Evolutionary conservation across 2,329 filamentous ascomycete species (phyloP), one percentile per base, ranked within the genome.

Genomic region (Nothomitra cinnamomea): DNA sequence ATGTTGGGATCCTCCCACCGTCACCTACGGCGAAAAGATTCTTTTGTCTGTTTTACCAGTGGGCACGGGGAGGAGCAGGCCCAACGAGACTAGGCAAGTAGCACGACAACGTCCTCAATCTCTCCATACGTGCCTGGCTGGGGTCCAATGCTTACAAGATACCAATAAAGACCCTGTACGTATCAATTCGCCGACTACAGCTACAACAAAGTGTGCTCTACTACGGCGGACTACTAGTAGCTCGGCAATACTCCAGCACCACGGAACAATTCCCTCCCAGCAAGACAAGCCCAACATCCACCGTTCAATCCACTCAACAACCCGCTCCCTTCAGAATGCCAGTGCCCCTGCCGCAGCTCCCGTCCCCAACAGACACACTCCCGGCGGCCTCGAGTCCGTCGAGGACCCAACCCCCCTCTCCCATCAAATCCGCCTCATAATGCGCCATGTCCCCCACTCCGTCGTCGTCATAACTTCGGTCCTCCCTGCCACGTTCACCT

Each of bases 371-470:
- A 49, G 40, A 52, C 50, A 41, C 15, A 36, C 49, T 22, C 49
- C 50, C 21, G 22, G 52, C 42, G 45, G 45, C 5, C 32, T 49
- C 8, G 24, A 32, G 12, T 49, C 45, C 17, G 45, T 53, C 40
- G 59, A 49, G 15, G 45, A 49, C 28, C n/a, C 15, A n/a, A 32
- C 22, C 10, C 24, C 60, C 53, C 59, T 68, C 53, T 60, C 66
- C 38, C 62, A 65, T 45, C 61, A 66, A 53, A 63, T 72, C 58
- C 70, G 69, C 50, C 62, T 66, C 19, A 60, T 76, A 42, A 76
- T 78, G 70, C 75, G 77, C 41, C 65, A 67, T 21, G 71, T 80
- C 3, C 73, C 75, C 1, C 73, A 78, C 61, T 73, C 78, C 1
- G 75, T 79, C 51, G 75, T 75, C 45, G 67, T 80, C 36, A 69